These are phyloP conservation scores for Colletotrichum tofieldiae DNA, from an alignment of 2,329 filamentous ascomycete species.

Conservation along the genomic window DNA sequence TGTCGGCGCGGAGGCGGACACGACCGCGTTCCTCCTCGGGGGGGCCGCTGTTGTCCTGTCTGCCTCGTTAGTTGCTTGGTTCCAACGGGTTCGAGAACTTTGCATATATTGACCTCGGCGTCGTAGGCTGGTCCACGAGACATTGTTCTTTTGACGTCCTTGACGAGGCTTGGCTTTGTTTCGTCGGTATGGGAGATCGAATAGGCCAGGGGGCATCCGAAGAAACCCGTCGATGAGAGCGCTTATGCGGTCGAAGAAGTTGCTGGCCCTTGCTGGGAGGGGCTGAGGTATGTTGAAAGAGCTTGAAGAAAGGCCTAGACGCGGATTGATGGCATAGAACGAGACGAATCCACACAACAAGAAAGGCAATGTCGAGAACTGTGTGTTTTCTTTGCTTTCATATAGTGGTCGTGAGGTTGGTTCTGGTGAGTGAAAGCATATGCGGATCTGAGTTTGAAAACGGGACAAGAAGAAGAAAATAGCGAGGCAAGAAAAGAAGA, in stretches of 20 bases:
- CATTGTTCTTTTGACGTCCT: not conserved
- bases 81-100: too few species aligned
- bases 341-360: not conserved
- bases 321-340: not conserved
- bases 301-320: not conserved
- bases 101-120: not conserved
- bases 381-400: not conserved
- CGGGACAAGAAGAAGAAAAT: not conserved
- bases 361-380: not conserved
- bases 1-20: not conserved
- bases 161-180: not conserved
- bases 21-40: slow-evolving; percentile 20
- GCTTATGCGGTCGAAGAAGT: not conserved
- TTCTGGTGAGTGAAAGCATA: not conserved
- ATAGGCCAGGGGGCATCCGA: not conserved
- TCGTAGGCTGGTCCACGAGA: slow-evolving; percentile 9
- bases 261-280: not conserved
- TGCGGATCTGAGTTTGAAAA: not conserved
- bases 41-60: not conserved
- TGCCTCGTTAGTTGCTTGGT: not conserved
- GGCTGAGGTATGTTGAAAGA: not conserved
- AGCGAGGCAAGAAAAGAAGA: not conserved
- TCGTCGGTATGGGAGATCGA: not conserved
- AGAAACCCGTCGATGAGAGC: not conserved
- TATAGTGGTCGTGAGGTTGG: not conserved